Conservation (phyloP, 768 basidiomycete genomes). For the Amanita fuliginea region DNA sequence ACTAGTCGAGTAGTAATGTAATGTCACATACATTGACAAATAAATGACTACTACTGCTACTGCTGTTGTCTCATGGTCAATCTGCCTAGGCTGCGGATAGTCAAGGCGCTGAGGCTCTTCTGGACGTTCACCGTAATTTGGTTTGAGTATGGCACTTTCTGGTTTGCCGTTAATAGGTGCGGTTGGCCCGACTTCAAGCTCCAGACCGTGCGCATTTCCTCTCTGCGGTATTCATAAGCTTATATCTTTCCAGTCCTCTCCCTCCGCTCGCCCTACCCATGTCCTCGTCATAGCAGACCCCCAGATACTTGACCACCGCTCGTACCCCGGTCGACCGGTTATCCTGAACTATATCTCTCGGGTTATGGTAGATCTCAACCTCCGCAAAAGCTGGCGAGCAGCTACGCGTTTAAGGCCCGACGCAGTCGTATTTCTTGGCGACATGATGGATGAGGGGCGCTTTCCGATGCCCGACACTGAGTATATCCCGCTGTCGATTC, state of each 20-base stretch:
- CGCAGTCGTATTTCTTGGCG: conserved; percentile 74
- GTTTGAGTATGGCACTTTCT: conserved; percentile 58
- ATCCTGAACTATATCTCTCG: conserved; percentile 50
- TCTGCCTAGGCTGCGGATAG: conserved; percentile 16
- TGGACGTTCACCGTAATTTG: conserved; percentile 62
- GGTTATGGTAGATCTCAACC: conserved; percentile 66
- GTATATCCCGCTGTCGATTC: conserved; percentile 31
- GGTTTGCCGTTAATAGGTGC: conserved; percentile 34
- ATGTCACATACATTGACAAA: not conserved
- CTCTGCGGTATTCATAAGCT: conserved; percentile 1
- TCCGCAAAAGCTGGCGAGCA: conserved; percentile 77
- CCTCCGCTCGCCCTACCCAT: conserved; percentile 27
- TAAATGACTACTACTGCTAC: not conserved
- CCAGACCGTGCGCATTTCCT: not conserved
- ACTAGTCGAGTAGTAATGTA: conserved; percentile 18
- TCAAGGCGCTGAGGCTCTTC: conserved; percentile 36
- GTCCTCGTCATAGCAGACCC: conserved; percentile 84
- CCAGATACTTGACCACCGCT: conserved; percentile 68
- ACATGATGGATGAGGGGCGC: conserved; percentile 86
- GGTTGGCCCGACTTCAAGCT: conserved; percentile 44
- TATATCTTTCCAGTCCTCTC: conserved; percentile 10
- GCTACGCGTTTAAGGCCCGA: conserved; percentile 53
- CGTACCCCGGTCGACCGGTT: conserved; percentile 52
- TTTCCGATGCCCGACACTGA: conserved; percentile 49
- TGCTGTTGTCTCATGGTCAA: conserved; percentile 12